These are phyloP conservation scores for Pyronema omphalodes DNA, from an alignment of 495 filamentous ascomycete genomes.

Conservation along the genomic window DNA sequence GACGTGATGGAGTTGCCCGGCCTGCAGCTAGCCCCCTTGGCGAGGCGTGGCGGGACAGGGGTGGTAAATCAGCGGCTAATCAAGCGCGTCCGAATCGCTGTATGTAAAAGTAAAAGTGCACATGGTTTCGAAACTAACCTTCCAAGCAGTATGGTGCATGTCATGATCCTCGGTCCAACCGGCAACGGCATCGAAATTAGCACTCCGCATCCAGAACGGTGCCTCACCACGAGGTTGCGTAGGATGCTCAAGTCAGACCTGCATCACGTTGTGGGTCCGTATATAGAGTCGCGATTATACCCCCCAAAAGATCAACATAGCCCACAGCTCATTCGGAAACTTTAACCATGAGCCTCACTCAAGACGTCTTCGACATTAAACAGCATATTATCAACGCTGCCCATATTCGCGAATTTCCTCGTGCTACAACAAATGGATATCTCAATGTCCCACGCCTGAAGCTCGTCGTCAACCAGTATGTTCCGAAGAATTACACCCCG, in stretches of 20 bases:
- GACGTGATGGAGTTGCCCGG: too few species aligned
- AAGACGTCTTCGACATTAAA: not conserved
- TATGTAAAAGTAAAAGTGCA: too few species aligned
- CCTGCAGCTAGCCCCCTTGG: too few species aligned
- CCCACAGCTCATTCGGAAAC: too few species aligned
- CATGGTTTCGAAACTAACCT: too few species aligned
- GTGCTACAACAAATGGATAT: conserved; percentile 35
- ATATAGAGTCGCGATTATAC: too few species aligned
- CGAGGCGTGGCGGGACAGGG: too few species aligned
- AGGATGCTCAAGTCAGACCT: not conserved
- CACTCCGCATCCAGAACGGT: not conserved
- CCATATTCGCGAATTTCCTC: conserved; percentile 55
- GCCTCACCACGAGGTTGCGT: not conserved
- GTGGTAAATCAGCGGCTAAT: too few species aligned
- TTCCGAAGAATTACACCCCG: conserved; percentile 26
- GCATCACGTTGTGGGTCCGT: not conserved
- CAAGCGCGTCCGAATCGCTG: too few species aligned
- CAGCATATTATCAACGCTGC: conserved; percentile 18
- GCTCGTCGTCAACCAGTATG: conserved; percentile 70
- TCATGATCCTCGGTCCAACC: not conserved
- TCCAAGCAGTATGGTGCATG: too few species aligned
- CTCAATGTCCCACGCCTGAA: conserved; percentile 45
- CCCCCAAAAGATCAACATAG: too few species aligned
- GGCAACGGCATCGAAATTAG: not conserved
- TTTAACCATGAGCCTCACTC: too few species aligned